Percentiles rank a stretch among this genome's conserved stretches.
Conservation (phyloP, 1,139 yeast genomes). For the Diutina siamensis region DNA sequence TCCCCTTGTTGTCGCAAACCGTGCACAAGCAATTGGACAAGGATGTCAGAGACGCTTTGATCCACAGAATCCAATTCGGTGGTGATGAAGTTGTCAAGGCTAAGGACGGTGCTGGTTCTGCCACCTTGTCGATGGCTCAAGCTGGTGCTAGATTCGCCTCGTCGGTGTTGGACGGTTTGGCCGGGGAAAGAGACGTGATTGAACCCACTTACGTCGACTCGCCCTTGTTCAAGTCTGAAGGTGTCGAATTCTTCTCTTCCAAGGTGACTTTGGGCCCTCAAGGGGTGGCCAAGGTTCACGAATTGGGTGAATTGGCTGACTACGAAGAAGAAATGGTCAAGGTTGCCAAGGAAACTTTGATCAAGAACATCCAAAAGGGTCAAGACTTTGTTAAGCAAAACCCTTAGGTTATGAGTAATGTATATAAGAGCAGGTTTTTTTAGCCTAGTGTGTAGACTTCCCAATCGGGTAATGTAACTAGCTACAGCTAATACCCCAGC, state of each 20-base stretch:
- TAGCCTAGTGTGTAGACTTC: not conserved
- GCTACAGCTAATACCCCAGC: too few relatives aligned
- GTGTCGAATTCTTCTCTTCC: constrained; percentile 50
- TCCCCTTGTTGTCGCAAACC: constrained; percentile 71
- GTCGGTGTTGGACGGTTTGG: constrained; percentile 63
- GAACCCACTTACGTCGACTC: constrained; percentile 43
- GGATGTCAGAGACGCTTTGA: constrained; percentile 54
- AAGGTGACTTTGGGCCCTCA: constrained; percentile 48
- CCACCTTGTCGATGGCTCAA: constrained; percentile 93
- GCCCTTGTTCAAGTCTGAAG: constrained; percentile 27
- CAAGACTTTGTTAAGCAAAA: constrained; percentile 32
- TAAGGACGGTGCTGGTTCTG: constrained; percentile 90
- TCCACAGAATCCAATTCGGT: constrained; percentile 89
- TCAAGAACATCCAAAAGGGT: constrained; percentile 49
- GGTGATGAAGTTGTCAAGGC: constrained; percentile 97
- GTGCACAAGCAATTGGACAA: constrained; percentile 36
- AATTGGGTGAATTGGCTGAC: constrained; percentile 38
- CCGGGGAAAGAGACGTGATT: constrained; percentile 42
- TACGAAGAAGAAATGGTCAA: constrained; percentile 49
- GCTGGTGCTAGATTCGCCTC: constrained; percentile 79
- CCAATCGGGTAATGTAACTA: not conserved
- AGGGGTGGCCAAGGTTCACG: constrained; percentile 48
- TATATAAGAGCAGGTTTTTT: not conserved
- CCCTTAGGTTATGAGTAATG: constrained; percentile 7
- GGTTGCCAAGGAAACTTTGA: constrained; percentile 45